Conservation (phyloP, 179 eudicot genomes). For the Amaranthus tricolor region DNA sequence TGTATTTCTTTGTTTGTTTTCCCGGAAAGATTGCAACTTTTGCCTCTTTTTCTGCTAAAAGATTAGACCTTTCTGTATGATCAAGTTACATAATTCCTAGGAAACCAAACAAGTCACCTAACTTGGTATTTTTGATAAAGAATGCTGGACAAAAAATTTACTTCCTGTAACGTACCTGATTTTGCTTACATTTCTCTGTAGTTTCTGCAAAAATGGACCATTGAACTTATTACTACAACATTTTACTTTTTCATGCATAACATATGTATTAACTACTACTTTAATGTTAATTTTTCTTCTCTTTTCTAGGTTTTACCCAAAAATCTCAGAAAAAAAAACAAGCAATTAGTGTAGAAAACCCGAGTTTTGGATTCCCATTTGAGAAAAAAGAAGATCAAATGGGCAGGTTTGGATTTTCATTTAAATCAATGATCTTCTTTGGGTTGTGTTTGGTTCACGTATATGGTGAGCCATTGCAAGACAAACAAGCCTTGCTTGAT, state of each 20-base stretch:
- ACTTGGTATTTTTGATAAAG: conserved; percentile 6
- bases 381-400: conserved; percentile 10
- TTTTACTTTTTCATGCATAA: conserved; percentile 17
- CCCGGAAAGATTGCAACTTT: not conserved
- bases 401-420: conserved; percentile 20
- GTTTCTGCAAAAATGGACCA: conserved; percentile 25
- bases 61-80: not conserved
- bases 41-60: not conserved
- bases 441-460: conserved; percentile 29
- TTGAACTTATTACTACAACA: conserved; percentile 21
- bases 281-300: not conserved
- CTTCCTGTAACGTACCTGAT: conserved; percentile 20
- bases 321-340: conserved; percentile 17
- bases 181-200: conserved; percentile 12
- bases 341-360: not conserved
- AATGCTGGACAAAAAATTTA: conserved; percentile 10
- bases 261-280: not conserved
- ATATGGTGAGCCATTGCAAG: conserved; percentile 53
- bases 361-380: not conserved
- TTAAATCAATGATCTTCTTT: conserved; percentile 30
- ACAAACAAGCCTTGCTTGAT: conserved; percentile 58
- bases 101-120: conserved; percentile 9
- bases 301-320: conserved; percentile 23
- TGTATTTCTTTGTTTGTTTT: conserved; percentile 10
- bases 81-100: not conserved